phyloP scores from a whole-genome alignment of 2,329 filamentous ascomycete species.

The Arthrobotrys sinensis region DNA sequence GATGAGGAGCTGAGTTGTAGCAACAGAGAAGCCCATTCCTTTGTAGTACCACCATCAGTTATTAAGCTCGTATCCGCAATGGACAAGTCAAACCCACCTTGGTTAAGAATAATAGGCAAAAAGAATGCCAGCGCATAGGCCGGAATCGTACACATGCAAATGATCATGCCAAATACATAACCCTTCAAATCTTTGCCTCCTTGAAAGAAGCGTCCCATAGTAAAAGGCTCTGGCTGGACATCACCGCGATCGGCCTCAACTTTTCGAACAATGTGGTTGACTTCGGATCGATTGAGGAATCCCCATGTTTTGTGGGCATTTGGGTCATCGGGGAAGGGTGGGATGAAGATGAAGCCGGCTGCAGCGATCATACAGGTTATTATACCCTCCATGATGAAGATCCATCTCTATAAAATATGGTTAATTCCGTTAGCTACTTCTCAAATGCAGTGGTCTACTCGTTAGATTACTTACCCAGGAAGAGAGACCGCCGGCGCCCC shows the following conservation, averaged over 20 bases:
- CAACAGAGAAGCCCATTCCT: conserved; percentile 76
- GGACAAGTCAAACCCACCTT: conserved; percentile 73
- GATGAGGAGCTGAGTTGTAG: conserved; percentile 78
- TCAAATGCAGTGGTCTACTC: background rate
- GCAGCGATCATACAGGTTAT: conserved; percentile 73
- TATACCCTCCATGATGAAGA: conserved; percentile 65
- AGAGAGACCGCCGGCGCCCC: conserved; percentile 68
- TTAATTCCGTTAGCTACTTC: background rate
- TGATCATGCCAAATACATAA: conserved; percentile 71
- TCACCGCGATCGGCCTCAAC: conserved; percentile 75
- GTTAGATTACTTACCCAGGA: conserved; percentile 70
- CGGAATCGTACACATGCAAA: conserved; percentile 78
- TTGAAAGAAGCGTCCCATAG: conserved; percentile 76
- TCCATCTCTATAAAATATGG: conserved; percentile 29
- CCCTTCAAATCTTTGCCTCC: conserved; percentile 65
- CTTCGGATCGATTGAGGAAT: conserved; percentile 72
- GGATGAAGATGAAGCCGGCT: conserved; percentile 73
- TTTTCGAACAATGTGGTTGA: conserved; percentile 65
- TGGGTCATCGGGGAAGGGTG: conserved; percentile 75
- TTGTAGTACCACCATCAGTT: conserved; percentile 69
- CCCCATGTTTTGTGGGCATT: conserved; percentile 67
- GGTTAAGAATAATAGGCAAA: conserved; percentile 76
- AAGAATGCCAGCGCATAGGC: conserved; percentile 84
- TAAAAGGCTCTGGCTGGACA: conserved; percentile 69
- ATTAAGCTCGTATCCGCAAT: background rate